Evolutionary conservation across 2,329 filamentous ascomycete species (phyloP).

Genomic region (Diaporthe sp.): DNA sequence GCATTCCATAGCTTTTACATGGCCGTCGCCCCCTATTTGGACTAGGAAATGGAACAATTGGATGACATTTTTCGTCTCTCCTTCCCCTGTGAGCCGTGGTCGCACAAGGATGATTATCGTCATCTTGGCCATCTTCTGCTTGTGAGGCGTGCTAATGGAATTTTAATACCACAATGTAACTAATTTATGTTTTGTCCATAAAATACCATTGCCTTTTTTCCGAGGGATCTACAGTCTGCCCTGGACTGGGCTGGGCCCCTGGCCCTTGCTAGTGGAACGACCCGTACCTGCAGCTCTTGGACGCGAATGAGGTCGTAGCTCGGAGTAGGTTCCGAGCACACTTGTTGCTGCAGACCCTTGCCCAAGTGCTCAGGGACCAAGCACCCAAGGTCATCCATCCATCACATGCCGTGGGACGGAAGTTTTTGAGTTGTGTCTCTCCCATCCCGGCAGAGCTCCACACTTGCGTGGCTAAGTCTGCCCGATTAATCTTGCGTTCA

Average conservation of each 20-base stretch:
- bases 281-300: background rate
- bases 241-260: background rate
- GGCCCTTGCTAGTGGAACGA: background rate
- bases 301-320: background rate
- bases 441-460: background rate
- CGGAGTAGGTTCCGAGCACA: background rate
- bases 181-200: too few relatives aligned
- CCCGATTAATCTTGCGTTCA: background rate
- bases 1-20: too few relatives aligned
- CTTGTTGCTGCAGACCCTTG: background rate
- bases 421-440: background rate
- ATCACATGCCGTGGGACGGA: background rate
- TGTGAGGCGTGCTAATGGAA: too few relatives aligned
- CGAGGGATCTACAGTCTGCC: background rate
- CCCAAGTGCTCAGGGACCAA: background rate
- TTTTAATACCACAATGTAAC: too few relatives aligned
- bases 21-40: too few relatives aligned
- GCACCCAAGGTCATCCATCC: too few relatives aligned
- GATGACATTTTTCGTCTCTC: too few relatives aligned
- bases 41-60: too few relatives aligned
- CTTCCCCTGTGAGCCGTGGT: too few relatives aligned
- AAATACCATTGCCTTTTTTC: too few relatives aligned
- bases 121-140: too few relatives aligned
- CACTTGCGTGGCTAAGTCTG: background rate
- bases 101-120: too few relatives aligned